A percentile compares a stretch with the other conserved stretches of the same genome.
Evolutionary conservation across 2,329 filamentous ascomycete species (phyloP).

Genomic region (Fusarium sp.): DNA sequence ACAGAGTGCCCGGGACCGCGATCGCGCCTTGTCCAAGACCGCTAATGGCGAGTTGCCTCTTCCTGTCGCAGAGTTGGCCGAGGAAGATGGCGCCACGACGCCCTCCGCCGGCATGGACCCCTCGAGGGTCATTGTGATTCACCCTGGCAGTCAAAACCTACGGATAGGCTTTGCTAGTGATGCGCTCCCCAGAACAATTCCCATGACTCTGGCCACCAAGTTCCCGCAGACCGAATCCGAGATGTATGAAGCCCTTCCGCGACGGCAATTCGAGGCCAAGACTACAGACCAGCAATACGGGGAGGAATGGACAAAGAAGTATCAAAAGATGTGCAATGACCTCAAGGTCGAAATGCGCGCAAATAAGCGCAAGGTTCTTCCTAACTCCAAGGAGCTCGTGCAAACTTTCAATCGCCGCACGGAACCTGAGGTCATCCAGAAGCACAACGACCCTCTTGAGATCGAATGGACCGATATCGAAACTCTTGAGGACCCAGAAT

Average conservation of each 20-base stretch:
- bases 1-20: constrained; percentile 88
- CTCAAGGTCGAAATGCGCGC: constrained; percentile 91
- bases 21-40: constrained; percentile 85
- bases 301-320: constrained; percentile 83
- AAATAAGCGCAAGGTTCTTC: constrained; percentile 94
- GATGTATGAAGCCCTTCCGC: constrained; percentile 83
- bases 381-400: constrained; percentile 97
- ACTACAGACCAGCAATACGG: constrained; percentile 86
- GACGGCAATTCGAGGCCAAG: constrained; percentile 75
- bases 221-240: constrained; percentile 87
- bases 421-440: constrained; percentile 87
- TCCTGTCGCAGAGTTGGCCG: constrained; percentile 71
- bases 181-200: constrained; percentile 92
- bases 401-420: constrained; percentile 93
- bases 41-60: constrained; percentile 77
- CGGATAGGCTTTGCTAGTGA: constrained; percentile 97
- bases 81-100: constrained; percentile 70
- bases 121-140: constrained; percentile 94
- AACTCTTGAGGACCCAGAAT: constrained; percentile 75
- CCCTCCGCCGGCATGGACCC: constrained; percentile 77
- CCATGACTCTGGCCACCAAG: constrained; percentile 90
- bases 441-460: constrained; percentile 94
- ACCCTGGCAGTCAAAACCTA: constrained; percentile 95
- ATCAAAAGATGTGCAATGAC: constrained; percentile 86
- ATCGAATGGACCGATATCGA: constrained; percentile 95